phyloP scores from a whole-genome alignment of 2,329 filamentous ascomycete genomes.

The Penicillium sp. region DNA sequence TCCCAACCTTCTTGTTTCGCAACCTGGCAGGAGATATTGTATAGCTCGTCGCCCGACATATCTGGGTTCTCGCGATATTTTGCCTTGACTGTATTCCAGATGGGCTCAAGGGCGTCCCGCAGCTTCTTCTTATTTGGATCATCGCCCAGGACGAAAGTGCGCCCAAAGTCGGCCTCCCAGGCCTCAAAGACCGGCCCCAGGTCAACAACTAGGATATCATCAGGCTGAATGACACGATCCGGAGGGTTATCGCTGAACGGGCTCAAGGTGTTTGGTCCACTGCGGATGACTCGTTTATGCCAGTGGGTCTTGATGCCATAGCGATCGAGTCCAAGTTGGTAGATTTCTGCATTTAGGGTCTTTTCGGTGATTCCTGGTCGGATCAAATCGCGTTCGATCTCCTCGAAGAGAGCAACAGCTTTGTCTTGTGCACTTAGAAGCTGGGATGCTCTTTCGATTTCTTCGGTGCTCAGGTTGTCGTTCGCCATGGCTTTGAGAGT shows the following conservation, averaged over 20 bases:
- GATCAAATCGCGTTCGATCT: slow-evolving; percentile 49
- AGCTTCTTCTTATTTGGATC: slow-evolving; percentile 49
- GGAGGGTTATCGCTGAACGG: slow-evolving; percentile 54
- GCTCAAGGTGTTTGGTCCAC: slow-evolving; percentile 51
- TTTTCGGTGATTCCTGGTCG: slow-evolving; percentile 52
- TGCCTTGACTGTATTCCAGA: slow-evolving; percentile 49
- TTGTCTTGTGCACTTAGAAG: slow-evolving; percentile 51
- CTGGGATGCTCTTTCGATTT: slow-evolving; percentile 33
- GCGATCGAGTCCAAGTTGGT: slow-evolving; percentile 45
- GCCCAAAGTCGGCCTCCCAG: slow-evolving; percentile 57
- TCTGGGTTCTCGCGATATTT: slow-evolving; percentile 41
- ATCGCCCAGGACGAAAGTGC: slow-evolving; percentile 53
- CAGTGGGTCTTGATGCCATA: slow-evolving; percentile 51
- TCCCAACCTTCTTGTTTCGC: slow-evolving; percentile 45
- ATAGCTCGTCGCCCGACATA: slow-evolving; percentile 53
- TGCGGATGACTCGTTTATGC: slow-evolving; percentile 55
- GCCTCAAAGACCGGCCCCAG: slow-evolving; percentile 54
- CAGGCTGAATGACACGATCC: slow-evolving; percentile 48
- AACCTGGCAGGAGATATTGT: slow-evolving; percentile 44
- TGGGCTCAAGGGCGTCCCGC: slow-evolving; percentile 49
- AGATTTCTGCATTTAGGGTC: slow-evolving; percentile 49
- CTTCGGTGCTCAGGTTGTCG: slow-evolving; percentile 5
- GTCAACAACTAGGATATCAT: slow-evolving; percentile 55
- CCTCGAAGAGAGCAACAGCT: slow-evolving; percentile 48
- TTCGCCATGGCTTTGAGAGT: neutral